Evolutionary conservation across 768 basidiomycete species (phyloP).

Genomic region (Naganishia vaughanmartiniae): DNA sequence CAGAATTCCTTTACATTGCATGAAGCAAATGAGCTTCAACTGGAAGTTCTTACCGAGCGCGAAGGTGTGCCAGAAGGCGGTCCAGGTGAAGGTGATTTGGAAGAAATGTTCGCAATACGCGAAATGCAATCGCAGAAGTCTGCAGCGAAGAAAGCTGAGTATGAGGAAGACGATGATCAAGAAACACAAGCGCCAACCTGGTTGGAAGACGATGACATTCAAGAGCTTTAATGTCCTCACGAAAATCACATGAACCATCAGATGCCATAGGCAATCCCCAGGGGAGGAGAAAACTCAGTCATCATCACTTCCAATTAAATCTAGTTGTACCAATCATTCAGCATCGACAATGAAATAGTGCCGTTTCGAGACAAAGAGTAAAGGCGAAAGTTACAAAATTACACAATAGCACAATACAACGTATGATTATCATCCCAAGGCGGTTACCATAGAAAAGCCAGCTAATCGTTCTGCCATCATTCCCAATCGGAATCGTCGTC

Average conservation of each 20-base stretch:
- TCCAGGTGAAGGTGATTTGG: not conserved
- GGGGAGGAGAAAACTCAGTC: not conserved
- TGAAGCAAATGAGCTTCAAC: not conserved
- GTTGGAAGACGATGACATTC: constrained; percentile 53
- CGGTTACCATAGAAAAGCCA: not conserved
- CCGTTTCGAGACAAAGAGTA: not conserved
- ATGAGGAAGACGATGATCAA: constrained; percentile 3
- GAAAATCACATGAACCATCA: not conserved
- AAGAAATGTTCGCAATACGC: not conserved
- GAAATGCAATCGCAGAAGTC: not conserved
- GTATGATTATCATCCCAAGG: not conserved
- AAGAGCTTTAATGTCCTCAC: constrained; percentile 42
- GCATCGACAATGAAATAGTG: not conserved
- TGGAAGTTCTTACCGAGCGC: constrained; percentile 6
- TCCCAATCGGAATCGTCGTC: constrained; percentile 23
- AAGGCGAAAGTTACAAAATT: too few species aligned
- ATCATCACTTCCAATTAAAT: not conserved
- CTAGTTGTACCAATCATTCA: not conserved
- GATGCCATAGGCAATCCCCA: not conserved
- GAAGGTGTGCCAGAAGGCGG: constrained; percentile 8
- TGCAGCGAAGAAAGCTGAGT: not conserved
- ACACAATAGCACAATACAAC: not conserved
- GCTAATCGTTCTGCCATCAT: not conserved
- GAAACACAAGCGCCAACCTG: constrained; percentile 32
- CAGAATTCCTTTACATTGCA: not conserved